These are phyloP conservation scores for Russula brevipes DNA, from an alignment of 768 basidiomycete species.

Conservation along the genomic window DNA sequence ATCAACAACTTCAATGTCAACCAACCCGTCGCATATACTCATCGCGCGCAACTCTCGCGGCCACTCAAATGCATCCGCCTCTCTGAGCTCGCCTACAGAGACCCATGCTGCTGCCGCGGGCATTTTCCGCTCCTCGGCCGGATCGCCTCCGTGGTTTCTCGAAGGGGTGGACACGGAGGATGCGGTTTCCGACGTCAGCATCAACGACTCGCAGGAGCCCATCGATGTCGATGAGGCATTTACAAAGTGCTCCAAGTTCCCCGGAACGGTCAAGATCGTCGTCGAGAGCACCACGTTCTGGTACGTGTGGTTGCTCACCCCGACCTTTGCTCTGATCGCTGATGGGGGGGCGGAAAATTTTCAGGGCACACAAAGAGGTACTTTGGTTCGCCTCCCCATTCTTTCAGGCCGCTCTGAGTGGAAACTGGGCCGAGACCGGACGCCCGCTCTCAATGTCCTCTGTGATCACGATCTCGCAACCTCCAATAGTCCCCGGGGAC, in stretches of 20 bases:
- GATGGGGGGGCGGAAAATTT: background rate
- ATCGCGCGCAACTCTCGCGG: constrained; percentile 83
- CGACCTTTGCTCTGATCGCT: constrained; percentile 17
- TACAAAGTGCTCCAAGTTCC: constrained; percentile 56
- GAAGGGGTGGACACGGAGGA: constrained; percentile 70
- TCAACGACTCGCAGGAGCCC: constrained; percentile 55
- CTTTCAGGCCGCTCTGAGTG: constrained; percentile 86
- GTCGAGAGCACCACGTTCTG: constrained; percentile 89
- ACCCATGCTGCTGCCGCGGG: constrained; percentile 85
- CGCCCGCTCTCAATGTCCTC: constrained; percentile 76
- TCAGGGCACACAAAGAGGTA: constrained; percentile 87
- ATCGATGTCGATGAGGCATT: constrained; percentile 84
- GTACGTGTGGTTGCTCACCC: constrained; percentile 42
- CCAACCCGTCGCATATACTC: constrained; percentile 82
- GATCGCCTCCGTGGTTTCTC: constrained; percentile 73
- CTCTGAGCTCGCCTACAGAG: constrained; percentile 80
- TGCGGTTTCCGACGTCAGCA: constrained; percentile 60
- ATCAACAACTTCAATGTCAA: constrained; percentile 41
- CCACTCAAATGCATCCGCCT: constrained; percentile 66
- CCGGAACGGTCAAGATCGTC: constrained; percentile 86
- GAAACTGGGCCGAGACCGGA: constrained; percentile 88
- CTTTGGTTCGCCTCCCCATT: constrained; percentile 92
- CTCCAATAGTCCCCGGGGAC: constrained; percentile 53
- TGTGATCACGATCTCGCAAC: constrained; percentile 78
- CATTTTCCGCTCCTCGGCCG: constrained; percentile 68